Percentiles rank a stretch among this genome's conserved stretches.
These are phyloP conservation scores for Priceomyces melissophilus DNA, from an alignment of 805 yeast genomes.

Conservation along the genomic window DNA sequence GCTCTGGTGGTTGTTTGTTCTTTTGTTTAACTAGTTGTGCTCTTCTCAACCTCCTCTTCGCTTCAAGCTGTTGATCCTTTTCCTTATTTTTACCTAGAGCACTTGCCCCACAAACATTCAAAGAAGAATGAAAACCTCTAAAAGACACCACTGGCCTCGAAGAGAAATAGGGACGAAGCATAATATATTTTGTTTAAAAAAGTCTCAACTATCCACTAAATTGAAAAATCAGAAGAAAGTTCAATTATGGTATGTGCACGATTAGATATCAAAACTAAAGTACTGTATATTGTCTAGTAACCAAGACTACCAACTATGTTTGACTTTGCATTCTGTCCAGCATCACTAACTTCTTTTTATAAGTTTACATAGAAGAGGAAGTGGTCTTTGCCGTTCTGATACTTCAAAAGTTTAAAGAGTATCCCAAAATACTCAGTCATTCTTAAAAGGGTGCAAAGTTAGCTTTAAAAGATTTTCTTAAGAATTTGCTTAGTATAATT, in stretches of 20 bases:
- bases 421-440: no score
- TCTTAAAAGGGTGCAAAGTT: no score
- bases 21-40: conserved; percentile 21
- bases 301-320: no score
- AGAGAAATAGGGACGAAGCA: no score
- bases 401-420: no score
- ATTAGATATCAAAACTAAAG: neutral
- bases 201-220: neutral
- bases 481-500: no score
- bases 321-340: no score
- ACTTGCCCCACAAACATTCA: conserved; percentile 3
- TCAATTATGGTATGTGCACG: conserved; percentile 1
- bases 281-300: no score
- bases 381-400: no score
- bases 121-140: conserved; percentile 4
- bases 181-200: neutral
- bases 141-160: conserved; percentile 4
- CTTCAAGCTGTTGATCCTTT: conserved; percentile 12
- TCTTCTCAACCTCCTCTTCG: conserved; percentile 20
- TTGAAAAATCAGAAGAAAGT: conserved; percentile 1
- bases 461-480: no score
- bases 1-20: conserved; percentile 38
- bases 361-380: no score
- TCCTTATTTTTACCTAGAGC: conserved; percentile 5
- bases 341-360: no score